A percentile compares a stretch with the other conserved stretches of the same genome.
Evolutionary conservation across 2,329 filamentous ascomycete genomes (phyloP).

Genomic region (Beauveria sp.): DNA sequence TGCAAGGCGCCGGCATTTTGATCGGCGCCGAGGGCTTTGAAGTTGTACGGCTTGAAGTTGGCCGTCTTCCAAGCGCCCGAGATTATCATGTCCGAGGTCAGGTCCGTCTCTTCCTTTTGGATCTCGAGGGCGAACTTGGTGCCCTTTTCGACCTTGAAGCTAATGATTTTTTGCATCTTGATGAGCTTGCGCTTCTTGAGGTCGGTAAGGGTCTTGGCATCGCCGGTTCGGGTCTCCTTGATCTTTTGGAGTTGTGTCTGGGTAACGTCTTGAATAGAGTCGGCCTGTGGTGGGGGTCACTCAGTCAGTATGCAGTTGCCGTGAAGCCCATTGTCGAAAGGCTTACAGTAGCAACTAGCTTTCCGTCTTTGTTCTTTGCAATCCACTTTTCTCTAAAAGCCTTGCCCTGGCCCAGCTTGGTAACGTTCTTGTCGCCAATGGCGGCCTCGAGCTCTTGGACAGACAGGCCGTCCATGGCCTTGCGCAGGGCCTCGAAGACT

Average conservation of each 20-base stretch:
- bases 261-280: conserved; percentile 74
- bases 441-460: conserved; percentile 63
- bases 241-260: conserved; percentile 68
- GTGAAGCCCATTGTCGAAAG: too few species aligned
- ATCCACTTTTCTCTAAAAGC: conserved; percentile 81
- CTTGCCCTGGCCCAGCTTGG: conserved; percentile 86
- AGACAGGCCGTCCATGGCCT: conserved; percentile 71
- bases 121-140: conserved; percentile 84
- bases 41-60: conserved; percentile 74
- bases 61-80: conserved; percentile 88
- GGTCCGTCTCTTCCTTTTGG: conserved; percentile 85
- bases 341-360: conserved; percentile 45
- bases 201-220: conserved; percentile 71
- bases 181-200: conserved; percentile 90
- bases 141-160: conserved; percentile 78
- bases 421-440: conserved; percentile 65
- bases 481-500: conserved; percentile 67
- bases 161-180: conserved; percentile 73
- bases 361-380: conserved; percentile 50
- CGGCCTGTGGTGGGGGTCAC: conserved; percentile 34
- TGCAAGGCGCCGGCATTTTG: conserved; percentile 55
- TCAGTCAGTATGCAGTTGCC: neutral
- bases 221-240: conserved; percentile 60
- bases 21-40: conserved; percentile 62
- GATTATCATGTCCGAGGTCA: conserved; percentile 87